Evolutionary conservation across 108 stramenopile genomes (phyloP).

Genomic region (Tribonema minus): DNA sequence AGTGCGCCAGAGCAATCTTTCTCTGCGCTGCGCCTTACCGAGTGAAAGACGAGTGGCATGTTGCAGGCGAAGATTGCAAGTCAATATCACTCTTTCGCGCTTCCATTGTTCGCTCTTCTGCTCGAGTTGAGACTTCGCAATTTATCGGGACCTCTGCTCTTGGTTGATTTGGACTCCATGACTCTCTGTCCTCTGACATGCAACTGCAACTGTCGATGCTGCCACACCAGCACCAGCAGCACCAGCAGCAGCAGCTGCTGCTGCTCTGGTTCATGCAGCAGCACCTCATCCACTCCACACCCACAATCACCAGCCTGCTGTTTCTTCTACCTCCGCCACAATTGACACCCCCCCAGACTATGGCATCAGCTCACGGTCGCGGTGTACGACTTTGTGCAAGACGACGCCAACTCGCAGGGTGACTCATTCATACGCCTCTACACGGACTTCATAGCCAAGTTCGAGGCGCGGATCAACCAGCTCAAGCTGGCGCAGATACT

Average conservation of each 20-base stretch:
- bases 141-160: not conserved
- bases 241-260: not conserved
- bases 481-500: conserved; percentile 80
- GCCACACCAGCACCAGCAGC: not conserved
- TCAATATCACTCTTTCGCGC: too few species aligned
- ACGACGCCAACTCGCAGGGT: conserved; percentile 58
- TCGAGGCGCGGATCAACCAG: conserved; percentile 74
- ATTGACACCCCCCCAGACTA: too few species aligned
- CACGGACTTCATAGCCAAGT: conserved; percentile 53
- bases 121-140: too few species aligned
- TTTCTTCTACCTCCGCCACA: too few species aligned
- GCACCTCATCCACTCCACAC: not conserved
- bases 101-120: too few species aligned
- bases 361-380: conserved; percentile 91
- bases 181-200: not conserved
- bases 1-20: not conserved
- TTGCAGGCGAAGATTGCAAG: too few species aligned
- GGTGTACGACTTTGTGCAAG: conserved; percentile 63
- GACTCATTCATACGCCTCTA: conserved; percentile 55
- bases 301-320: not conserved
- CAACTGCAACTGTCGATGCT: not conserved
- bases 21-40: too few species aligned
- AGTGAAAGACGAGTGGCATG: too few species aligned
- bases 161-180: not conserved
- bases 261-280: not conserved